These are phyloP conservation scores for Xylaria acuta DNA, from an alignment of 495 filamentous ascomycete genomes.

Conservation along the genomic window DNA sequence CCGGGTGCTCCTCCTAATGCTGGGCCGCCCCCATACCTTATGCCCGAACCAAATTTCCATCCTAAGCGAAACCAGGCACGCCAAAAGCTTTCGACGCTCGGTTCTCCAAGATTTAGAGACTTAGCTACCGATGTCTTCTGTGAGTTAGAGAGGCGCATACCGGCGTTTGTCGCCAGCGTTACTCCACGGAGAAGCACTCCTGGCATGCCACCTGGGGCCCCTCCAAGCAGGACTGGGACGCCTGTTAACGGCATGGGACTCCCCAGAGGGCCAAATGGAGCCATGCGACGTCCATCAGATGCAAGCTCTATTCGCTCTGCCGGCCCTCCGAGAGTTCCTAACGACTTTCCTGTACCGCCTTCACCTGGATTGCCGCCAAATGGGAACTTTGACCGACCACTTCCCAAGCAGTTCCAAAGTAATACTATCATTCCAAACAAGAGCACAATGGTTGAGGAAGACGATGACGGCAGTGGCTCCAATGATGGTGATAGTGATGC, in stretches of 20 bases:
- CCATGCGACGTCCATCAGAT: constrained; percentile 58
- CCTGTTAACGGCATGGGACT: constrained; percentile 61
- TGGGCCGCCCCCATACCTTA: constrained; percentile 69
- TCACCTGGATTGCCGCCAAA: constrained; percentile 48
- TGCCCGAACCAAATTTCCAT: constrained; percentile 87
- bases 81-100: constrained; percentile 88
- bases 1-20: constrained; percentile 60
- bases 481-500: constrained; percentile 65
- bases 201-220: constrained; percentile 61
- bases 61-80: constrained; percentile 96
- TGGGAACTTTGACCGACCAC: constrained; percentile 60
- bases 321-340: constrained; percentile 43
- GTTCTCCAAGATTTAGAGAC: constrained; percentile 82
- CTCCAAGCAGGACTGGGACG: constrained; percentile 60
- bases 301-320: constrained; percentile 56
- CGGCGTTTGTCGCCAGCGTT: constrained; percentile 73
- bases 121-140: constrained; percentile 95
- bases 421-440: constrained; percentile 98
- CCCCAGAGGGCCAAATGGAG: constrained; percentile 49
- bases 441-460: constrained; percentile 97
- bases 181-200: constrained; percentile 74
- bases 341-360: constrained; percentile 54
- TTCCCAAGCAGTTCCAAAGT: constrained; percentile 90
- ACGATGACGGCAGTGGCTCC: constrained; percentile 66
- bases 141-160: constrained; percentile 90